phyloP scores from a whole-genome alignment of 345 rosid species.

The Dipteronia sinensis region DNA sequence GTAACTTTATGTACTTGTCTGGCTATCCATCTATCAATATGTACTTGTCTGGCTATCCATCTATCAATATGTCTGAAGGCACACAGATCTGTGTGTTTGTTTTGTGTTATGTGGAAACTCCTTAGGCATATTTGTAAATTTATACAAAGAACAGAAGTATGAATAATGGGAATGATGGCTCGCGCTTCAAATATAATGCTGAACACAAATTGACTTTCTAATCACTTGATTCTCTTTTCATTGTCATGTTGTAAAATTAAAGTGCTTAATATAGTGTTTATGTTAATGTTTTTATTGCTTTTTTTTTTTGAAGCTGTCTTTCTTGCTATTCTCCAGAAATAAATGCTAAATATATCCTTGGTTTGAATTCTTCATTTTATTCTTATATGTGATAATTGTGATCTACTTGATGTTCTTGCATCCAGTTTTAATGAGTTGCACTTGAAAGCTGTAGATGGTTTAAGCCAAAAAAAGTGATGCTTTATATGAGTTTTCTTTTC shows the following conservation, averaged over 20 bases:
- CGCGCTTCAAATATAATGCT: constrained; percentile 2
- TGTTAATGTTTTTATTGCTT: background rate
- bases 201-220: background rate
- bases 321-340: background rate
- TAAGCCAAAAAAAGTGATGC: background rate
- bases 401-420: background rate
- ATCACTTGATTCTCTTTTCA: background rate
- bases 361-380: background rate
- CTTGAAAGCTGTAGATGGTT: background rate
- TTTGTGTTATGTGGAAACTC: background rate
- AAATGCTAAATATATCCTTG: background rate
- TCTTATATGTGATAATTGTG: background rate
- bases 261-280: constrained; percentile 2
- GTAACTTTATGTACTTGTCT: background rate
- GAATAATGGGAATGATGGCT: background rate
- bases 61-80: background rate
- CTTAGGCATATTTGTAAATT: background rate
- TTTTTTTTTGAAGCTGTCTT: too few relatives aligned
- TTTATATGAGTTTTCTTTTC: background rate
- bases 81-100: background rate
- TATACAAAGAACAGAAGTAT: background rate
- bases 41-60: constrained; percentile 5
- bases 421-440: background rate
- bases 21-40: background rate
- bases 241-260: background rate